Percentiles rank a stretch among this genome's conserved stretches.
These are phyloP conservation scores for Rhodamnia rubescens DNA, from an alignment of 345 rosid genomes.

Conservation along the genomic window DNA sequence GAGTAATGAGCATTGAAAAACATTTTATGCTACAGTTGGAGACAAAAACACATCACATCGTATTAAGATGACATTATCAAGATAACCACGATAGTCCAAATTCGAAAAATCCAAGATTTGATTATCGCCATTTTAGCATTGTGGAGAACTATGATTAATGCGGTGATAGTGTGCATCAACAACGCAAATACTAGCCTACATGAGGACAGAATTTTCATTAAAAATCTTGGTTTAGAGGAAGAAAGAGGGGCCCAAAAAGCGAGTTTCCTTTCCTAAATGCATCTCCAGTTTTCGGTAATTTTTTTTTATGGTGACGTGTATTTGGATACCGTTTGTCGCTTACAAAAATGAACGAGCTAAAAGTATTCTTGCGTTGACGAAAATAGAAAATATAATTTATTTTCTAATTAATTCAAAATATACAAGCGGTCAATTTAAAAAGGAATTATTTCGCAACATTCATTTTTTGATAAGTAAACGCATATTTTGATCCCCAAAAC, in stretches of 20 bases:
- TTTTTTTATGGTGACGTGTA: background rate
- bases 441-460: background rate
- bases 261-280: background rate
- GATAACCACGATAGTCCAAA: background rate
- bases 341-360: background rate
- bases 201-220: background rate
- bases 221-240: background rate
- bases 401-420: background rate
- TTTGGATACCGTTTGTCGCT: background rate
- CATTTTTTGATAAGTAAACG: background rate
- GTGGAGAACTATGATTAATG: background rate
- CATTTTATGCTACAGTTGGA: background rate
- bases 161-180: background rate
- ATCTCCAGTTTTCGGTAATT: background rate
- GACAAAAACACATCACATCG: background rate
- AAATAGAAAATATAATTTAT: background rate
- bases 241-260: background rate
- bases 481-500: background rate
- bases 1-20: background rate
- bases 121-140: background rate
- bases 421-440: accelerated
- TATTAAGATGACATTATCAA: background rate
- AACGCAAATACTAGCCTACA: background rate
- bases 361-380: accelerated
- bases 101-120: background rate